Evolutionary conservation across 495 filamentous ascomycete genomes (phyloP).

Genomic region (Penicillium cataractarum): DNA sequence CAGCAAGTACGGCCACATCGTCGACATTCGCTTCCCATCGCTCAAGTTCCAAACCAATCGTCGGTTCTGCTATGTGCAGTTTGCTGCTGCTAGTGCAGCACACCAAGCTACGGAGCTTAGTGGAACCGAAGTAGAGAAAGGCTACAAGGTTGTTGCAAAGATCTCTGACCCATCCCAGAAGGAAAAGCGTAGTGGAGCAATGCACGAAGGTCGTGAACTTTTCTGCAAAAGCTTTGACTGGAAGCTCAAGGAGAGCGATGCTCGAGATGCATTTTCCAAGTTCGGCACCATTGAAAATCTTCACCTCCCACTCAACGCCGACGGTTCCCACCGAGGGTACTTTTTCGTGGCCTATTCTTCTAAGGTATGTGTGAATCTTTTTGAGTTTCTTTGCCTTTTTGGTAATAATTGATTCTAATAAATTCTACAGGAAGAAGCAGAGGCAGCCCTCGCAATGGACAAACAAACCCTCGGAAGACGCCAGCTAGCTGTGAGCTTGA

Average conservation of each 20-base stretch:
- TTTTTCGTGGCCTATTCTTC: slow-evolving; percentile 76
- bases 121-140: slow-evolving; percentile 65
- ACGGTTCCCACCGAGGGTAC: slow-evolving; percentile 69
- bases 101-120: slow-evolving; percentile 70
- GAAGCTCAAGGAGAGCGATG: slow-evolving; percentile 64
- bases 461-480: slow-evolving; percentile 70
- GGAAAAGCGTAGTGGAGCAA: slow-evolving; percentile 78
- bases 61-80: slow-evolving; percentile 93
- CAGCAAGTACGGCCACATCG: slow-evolving; percentile 74
- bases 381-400: background rate
- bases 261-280: slow-evolving; percentile 68
- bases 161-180: slow-evolving; percentile 81
- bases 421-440: slow-evolving; percentile 59
- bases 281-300: slow-evolving; percentile 75
- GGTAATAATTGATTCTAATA: slow-evolving; percentile 16
- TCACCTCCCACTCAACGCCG: slow-evolving; percentile 64
- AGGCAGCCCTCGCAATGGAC: slow-evolving; percentile 69
- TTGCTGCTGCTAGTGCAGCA: slow-evolving; percentile 66
- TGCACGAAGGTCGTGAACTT: slow-evolving; percentile 84
- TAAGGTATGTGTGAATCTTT: slow-evolving; percentile 52
- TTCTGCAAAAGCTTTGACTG: slow-evolving; percentile 76
- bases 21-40: slow-evolving; percentile 86
- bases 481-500: slow-evolving; percentile 68
- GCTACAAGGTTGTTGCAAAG: slow-evolving; percentile 70
- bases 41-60: slow-evolving; percentile 85